phyloP scores from a whole-genome alignment of 1,284 basidiomycete genomes.

The Vanrija humicola region DNA sequence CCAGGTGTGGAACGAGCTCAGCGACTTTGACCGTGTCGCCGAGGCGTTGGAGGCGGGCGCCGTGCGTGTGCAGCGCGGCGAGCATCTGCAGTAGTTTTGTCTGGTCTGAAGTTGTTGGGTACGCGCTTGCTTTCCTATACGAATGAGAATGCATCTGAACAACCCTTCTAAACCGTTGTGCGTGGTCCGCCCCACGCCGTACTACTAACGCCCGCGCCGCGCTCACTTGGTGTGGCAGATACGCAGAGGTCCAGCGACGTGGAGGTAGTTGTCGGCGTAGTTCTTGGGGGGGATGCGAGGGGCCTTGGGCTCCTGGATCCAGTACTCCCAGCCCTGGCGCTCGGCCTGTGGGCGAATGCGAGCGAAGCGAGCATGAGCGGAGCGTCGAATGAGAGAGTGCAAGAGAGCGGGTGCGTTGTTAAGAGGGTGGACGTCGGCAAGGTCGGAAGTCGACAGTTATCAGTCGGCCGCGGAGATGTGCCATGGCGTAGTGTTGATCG shows the following conservation, averaged over 20 bases:
- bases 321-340: constrained; percentile 51
- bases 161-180: too few species aligned
- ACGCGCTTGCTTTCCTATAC: too few species aligned
- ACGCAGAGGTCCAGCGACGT: constrained; percentile 75
- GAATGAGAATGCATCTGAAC: too few species aligned
- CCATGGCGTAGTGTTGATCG: too few species aligned
- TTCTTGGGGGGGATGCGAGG: constrained; percentile 77
- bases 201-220: too few species aligned
- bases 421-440: too few species aligned
- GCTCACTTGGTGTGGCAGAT: constrained; percentile 89
- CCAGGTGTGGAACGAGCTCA: constrained; percentile 63
- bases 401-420: too few species aligned
- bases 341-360: constrained; percentile 29
- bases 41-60: constrained; percentile 32
- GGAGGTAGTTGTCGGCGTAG: constrained; percentile 74
- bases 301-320: constrained; percentile 63
- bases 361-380: neutral
- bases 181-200: neutral
- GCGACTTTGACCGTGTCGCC: constrained; percentile 43
- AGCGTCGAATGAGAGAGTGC: too few species aligned
- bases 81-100: neutral
- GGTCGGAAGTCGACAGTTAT: too few species aligned
- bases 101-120: too few species aligned
- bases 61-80: constrained; percentile 18
- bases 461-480: too few species aligned